Percentiles rank a stretch among this genome's conserved stretches.
Conservation (phyloP, 140 eudicot species). For the Ambrosia hybrid region DNA sequence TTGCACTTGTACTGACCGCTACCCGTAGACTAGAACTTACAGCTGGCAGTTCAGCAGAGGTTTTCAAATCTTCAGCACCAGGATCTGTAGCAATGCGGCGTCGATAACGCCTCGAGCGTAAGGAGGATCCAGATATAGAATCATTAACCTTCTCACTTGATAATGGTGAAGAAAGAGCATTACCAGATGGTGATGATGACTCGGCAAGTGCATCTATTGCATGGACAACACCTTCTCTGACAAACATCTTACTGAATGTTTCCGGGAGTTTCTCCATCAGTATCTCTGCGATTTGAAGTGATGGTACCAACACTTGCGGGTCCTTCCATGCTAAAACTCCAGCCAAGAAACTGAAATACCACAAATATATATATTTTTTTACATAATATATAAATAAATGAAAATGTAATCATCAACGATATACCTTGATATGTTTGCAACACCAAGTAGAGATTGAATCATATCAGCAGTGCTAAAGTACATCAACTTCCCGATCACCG, state of each 20-base stretch:
- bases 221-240: conserved; percentile 93
- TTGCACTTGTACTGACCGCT: conserved; percentile 73
- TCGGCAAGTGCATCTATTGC: conserved; percentile 69
- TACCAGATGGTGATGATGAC: conserved; percentile 39
- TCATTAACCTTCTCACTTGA: conserved; percentile 69
- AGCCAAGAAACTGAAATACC: conserved; percentile 68
- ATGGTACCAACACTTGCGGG: conserved; percentile 86
- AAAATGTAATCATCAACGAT: neutral
- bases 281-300: conserved; percentile 93
- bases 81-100: conserved; percentile 70
- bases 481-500: conserved; percentile 86
- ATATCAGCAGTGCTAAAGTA: conserved; percentile 84
- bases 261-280: conserved; percentile 93
- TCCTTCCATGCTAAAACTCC: conserved; percentile 84
- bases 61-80: conserved; percentile 59
- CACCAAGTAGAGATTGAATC: conserved; percentile 61
- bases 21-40: conserved; percentile 64
- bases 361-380: neutral
- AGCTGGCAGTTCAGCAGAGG: conserved; percentile 58
- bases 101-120: conserved; percentile 80
- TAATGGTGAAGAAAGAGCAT: conserved; percentile 49
- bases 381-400: neutral
- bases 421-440: conserved; percentile 84
- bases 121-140: conserved; percentile 65
- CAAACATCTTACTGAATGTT: conserved; percentile 88